Base-by-base conservation (phyloP, 495 filamentous ascomycete genomes). In the Aspergillus asperescens region DNA sequence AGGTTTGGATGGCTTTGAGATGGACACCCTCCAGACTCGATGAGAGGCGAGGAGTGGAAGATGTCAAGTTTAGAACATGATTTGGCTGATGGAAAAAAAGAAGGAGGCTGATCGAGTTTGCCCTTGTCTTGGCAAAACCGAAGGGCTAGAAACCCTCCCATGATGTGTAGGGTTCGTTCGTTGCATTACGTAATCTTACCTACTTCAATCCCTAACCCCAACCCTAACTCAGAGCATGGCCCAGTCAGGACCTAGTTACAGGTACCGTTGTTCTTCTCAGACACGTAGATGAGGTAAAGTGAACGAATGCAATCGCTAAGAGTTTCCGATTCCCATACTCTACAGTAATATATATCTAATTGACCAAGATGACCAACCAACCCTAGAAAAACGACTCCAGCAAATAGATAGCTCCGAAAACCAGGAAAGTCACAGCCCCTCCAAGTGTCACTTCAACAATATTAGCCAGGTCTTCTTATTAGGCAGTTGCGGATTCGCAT, bases 351-450 rank as follows among this genome's bases (percentile, higher is more conserved):
- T 7, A 29, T 40, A 23, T 28, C 34, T 38, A 18, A 43, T 16
- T 28, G 23, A 19, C 23, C 39, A 37, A 48, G 10, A n/a, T 32
- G n/a, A 48, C 44, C 12, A 35, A 31, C 29, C 43, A 35, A 31
- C 29, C 43, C 59, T 62, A 73, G 48, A 84, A 90, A 44, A 90
- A 64, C 13, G 85, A 87, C 68, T 98, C 93, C 43, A 88, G 70
- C 9, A 95, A 67, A 65, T 97, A 97, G 60, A 98, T 92, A 44
- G 94, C 64, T 31, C 90, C 93, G 61, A 98, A 98, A 13, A 86
- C 70, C 42, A 97, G 69, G 73, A 98, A 98, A 7, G 92, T 89
- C 31, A 82, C 69, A n/a, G 93, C 93, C 50, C 93, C 94, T 47
- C 94, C 94, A 10, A 98, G 76, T 19, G 93, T 98, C 20, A 98